Evolutionary conservation across 768 basidiomycete species (phyloP).

Genomic region (Tricholomella constricta): DNA sequence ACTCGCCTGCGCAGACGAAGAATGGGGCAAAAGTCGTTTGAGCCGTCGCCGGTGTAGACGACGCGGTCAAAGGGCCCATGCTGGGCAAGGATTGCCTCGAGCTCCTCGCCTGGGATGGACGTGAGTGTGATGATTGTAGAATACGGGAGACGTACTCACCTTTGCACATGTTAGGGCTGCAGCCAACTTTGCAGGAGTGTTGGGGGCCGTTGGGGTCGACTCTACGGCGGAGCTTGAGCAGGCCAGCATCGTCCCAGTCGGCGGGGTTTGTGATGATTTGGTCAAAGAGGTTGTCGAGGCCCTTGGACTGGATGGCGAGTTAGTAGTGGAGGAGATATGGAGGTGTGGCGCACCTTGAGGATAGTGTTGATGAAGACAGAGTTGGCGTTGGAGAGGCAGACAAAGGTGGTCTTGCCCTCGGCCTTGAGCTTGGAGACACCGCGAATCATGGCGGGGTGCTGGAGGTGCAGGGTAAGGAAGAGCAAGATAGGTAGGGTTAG

Average conservation of each 20-base stretch:
- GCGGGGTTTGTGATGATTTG: slow-evolving; percentile 94
- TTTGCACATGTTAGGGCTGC: slow-evolving; percentile 98
- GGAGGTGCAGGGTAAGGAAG: not conserved
- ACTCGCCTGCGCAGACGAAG: slow-evolving; percentile 73
- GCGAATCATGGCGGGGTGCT: slow-evolving; percentile 98
- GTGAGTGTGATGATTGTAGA: not conserved
- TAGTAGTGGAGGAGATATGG: not conserved
- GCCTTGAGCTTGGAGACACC: slow-evolving; percentile 80
- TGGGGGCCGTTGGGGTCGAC: slow-evolving; percentile 77
- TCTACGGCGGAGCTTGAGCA: slow-evolving; percentile 75
- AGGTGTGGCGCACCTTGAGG: slow-evolving; percentile 56
- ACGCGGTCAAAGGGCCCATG: slow-evolving; percentile 73
- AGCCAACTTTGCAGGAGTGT: slow-evolving; percentile 85
- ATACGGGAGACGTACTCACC: slow-evolving; percentile 44
- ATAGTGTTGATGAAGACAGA: slow-evolving; percentile 89
- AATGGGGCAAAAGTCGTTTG: slow-evolving; percentile 94
- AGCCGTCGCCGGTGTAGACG: slow-evolving; percentile 91
- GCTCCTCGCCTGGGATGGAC: slow-evolving; percentile 72
- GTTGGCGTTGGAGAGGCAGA: slow-evolving; percentile 95
- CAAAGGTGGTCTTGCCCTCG: slow-evolving; percentile 68
- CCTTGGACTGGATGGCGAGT: slow-evolving; percentile 60
- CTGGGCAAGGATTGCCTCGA: slow-evolving; percentile 75
- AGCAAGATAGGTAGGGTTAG: not conserved
- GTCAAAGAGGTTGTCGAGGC: slow-evolving; percentile 69
- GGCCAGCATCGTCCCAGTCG: slow-evolving; percentile 68